phyloP scores from a whole-genome alignment of 2,329 filamentous ascomycete species.

The Raffaelea deltoideospora region DNA sequence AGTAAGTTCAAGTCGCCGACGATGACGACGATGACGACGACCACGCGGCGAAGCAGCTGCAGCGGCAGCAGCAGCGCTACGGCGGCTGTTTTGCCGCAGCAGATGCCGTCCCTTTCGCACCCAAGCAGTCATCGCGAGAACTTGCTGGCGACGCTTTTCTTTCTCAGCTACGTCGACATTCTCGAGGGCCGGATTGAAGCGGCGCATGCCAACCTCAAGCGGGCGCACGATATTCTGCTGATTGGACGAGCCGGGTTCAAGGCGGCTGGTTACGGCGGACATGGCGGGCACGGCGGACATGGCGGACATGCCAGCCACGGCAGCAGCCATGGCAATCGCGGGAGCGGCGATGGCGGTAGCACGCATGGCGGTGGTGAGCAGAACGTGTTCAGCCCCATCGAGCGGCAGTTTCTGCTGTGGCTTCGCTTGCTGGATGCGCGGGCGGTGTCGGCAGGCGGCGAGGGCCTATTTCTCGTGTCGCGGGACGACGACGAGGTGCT shows the following conservation, averaged over 20 bases:
- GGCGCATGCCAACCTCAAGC: conserved; percentile 33
- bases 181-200: conserved; percentile 24
- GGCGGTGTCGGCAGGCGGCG: conserved; percentile 39
- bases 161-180: conserved; percentile 38
- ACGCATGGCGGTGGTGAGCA: too few relatives aligned
- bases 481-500: conserved; percentile 31
- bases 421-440: conserved; percentile 38
- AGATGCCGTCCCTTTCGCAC: conserved; percentile 9
- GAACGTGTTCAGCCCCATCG: conserved; percentile 19
- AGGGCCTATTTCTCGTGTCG: conserved; percentile 35
- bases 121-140: conserved; percentile 22
- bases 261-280: too few relatives aligned
- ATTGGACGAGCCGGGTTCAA: too few relatives aligned
- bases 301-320: too few relatives aligned
- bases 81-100: neutral
- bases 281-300: too few relatives aligned
- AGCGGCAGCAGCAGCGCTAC: neutral
- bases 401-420: conserved; percentile 37
- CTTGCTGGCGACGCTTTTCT: conserved; percentile 34
- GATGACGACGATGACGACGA: neutral
- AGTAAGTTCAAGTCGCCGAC: too few relatives aligned
- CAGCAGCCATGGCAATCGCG: neutral
- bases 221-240: conserved; percentile 32
- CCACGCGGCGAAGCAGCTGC: neutral
- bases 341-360: too few relatives aligned